Conservation (phyloP, 768 basidiomycete species). For the Boletus speciosus region DNA sequence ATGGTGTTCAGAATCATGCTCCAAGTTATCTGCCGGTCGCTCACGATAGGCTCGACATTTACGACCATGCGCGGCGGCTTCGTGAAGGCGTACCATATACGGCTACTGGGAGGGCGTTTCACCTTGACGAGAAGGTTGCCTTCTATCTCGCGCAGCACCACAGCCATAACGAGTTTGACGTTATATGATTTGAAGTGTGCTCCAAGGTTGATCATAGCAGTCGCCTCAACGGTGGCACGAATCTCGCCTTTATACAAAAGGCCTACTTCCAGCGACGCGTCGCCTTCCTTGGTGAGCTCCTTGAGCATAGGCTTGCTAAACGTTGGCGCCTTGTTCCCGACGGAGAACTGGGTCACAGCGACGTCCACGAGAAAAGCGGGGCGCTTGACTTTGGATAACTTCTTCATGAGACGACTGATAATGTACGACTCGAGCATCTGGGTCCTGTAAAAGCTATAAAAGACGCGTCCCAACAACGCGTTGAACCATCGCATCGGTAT, state of each 20-base stretch:
- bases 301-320: constrained; percentile 98
- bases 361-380: constrained; percentile 84
- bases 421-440: constrained; percentile 78
- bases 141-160: constrained; percentile 83
- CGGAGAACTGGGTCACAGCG: constrained; percentile 82
- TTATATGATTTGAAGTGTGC: constrained; percentile 83
- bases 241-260: constrained; percentile 84
- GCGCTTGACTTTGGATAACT: constrained; percentile 86
- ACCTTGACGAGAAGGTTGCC: constrained; percentile 87
- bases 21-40: constrained; percentile 92
- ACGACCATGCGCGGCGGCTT: constrained; percentile 83
- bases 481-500: constrained; percentile 99
- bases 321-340: constrained; percentile 80
- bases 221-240: constrained; percentile 85
- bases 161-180: constrained; percentile 86
- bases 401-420: constrained; percentile 88
- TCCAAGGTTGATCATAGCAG: constrained; percentile 81
- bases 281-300: constrained; percentile 91
- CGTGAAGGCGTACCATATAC: constrained; percentile 94
- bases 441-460: constrained; percentile 90
- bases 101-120: constrained; percentile 92
- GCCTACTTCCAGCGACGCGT: constrained; percentile 85
- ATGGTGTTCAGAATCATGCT: constrained; percentile 87
- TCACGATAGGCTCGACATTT: constrained; percentile 90
- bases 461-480: constrained; percentile 86